Percentiles rank a stretch among this genome's conserved stretches.
These are phyloP conservation scores for Fonsecaea pedrosoi DNA, from an alignment of 2,329 filamentous ascomycete species.

Conservation along the genomic window DNA sequence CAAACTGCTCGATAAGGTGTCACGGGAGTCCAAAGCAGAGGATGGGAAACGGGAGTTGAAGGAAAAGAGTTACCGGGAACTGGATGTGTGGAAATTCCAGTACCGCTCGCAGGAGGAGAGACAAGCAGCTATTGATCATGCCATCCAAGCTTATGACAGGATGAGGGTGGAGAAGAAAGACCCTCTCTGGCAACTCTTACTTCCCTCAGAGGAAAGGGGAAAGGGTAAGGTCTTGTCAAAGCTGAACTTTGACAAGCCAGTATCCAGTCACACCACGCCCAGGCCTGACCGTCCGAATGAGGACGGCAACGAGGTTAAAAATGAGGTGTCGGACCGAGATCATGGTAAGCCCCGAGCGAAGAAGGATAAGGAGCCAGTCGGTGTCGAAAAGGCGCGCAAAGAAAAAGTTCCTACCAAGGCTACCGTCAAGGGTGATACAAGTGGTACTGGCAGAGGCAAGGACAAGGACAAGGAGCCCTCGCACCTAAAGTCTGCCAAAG, in stretches of 20 bases:
- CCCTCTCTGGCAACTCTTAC: conserved; percentile 67
- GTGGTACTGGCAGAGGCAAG: conserved; percentile 41
- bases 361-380: conserved; percentile 28
- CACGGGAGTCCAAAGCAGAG: conserved; percentile 55
- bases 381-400: conserved; percentile 51
- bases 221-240: conserved; percentile 68
- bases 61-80: conserved; percentile 66
- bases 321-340: conserved; percentile 35
- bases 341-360: conserved; percentile 18
- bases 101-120: conserved; percentile 64
- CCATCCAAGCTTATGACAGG: conserved; percentile 68
- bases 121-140: conserved; percentile 66
- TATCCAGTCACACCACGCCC: conserved; percentile 29
- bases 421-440: conserved; percentile 43
- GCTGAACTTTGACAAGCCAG: conserved; percentile 55
- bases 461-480: conserved; percentile 45
- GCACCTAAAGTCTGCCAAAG: conserved; percentile 44
- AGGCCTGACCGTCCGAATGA: conserved; percentile 33
- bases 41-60: conserved; percentile 58
- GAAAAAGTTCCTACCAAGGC: conserved; percentile 20
- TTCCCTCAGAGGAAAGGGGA: conserved; percentile 66
- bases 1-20: conserved; percentile 60
- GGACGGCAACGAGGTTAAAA: conserved; percentile 32
- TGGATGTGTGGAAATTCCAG: conserved; percentile 67
- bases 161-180: conserved; percentile 65